phyloP scores from a whole-genome alignment of 306 rosid species.

The Glycine latifolia region DNA sequence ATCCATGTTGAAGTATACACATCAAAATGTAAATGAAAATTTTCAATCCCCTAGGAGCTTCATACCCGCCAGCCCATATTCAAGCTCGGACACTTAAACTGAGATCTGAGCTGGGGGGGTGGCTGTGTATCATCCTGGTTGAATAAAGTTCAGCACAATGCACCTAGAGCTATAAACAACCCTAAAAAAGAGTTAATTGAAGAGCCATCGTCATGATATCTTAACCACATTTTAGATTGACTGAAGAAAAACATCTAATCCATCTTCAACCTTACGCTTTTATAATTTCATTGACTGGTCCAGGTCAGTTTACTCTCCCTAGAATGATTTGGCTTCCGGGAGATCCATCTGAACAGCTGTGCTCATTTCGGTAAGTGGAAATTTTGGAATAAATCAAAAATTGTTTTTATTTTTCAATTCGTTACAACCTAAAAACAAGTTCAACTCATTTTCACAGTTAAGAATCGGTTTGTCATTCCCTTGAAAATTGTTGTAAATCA shows the following conservation, averaged over 20 bases:
- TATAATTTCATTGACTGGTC: background rate
- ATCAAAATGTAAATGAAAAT: background rate
- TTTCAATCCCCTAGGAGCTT: background rate
- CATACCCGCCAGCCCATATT: background rate
- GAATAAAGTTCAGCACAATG: background rate
- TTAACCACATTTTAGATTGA: no score
- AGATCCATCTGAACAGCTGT: no score
- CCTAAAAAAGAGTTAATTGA: background rate
- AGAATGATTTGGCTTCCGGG: no score
- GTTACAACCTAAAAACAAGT: no score
- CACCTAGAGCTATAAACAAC: background rate
- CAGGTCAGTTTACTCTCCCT: background rate
- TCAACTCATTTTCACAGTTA: no score
- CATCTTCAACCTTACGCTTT: background rate
- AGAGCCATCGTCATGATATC: no score
- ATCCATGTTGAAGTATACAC: background rate
- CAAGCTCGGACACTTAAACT: no score
- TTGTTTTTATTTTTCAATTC: no score
- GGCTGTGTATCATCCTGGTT: background rate
- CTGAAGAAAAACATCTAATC: background rate
- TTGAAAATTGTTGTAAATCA: no score
- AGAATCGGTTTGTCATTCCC: no score
- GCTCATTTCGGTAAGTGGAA: no score
- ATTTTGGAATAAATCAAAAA: no score
- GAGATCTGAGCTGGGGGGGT: background rate